Evolutionary conservation across 139 green algal species (phyloP).

Genomic region (Closterium sp.): DNA sequence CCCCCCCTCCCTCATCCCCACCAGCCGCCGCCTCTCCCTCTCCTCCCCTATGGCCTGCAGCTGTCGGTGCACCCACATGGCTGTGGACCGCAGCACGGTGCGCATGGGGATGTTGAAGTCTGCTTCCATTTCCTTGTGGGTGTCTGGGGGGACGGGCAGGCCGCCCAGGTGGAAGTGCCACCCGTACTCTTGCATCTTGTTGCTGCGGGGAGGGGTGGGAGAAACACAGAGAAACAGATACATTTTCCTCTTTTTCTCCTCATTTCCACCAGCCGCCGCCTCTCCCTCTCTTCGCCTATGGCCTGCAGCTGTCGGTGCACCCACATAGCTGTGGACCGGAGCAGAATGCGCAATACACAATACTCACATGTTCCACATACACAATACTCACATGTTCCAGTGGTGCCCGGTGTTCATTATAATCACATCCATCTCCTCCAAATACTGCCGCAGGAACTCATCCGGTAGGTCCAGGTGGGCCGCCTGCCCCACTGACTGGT

Average conservation of each 20-base stretch:
- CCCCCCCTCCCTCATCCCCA: background rate
- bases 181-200: background rate
- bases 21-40: background rate
- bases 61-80: background rate
- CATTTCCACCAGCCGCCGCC: no score
- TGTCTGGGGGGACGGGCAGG: no score
- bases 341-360: no score
- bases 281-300: no score
- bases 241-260: no score
- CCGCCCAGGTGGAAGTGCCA: no score
- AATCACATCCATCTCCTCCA: conserved; percentile 8
- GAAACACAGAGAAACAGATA: no score
- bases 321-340: no score
- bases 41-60: background rate
- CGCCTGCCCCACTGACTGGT: background rate
- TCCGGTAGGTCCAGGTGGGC: conserved; percentile 7
- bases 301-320: no score
- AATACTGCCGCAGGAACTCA: background rate
- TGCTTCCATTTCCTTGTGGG: no score
- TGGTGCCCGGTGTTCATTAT: conserved; percentile 20
- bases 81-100: background rate
- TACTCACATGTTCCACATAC: background rate
- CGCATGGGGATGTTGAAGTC: background rate
- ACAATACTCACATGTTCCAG: conserved; percentile 29
- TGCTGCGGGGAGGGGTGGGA: background rate